A percentile compares a stretch with the other conserved stretches of the same genome.
phyloP scores from a whole-genome alignment of 208 protist species.

The Crithidia brevicula region DNA sequence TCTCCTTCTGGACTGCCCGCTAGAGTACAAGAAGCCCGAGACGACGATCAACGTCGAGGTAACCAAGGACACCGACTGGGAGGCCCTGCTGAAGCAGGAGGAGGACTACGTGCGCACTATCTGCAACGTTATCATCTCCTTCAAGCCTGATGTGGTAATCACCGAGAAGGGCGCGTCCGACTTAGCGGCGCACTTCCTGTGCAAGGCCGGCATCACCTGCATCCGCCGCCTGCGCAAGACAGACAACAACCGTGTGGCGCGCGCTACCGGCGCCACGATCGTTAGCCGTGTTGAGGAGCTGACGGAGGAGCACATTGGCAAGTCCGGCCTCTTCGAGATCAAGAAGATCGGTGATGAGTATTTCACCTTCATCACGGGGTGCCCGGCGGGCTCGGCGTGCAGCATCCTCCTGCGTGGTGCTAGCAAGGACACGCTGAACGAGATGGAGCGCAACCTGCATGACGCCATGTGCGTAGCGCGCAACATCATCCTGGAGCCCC shows the following conservation, averaged over 20 bases:
- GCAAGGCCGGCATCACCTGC: conserved; percentile 97
- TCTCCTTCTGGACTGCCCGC: conserved; percentile 98
- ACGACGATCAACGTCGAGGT: conserved; percentile 98
- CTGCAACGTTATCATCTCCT: conserved; percentile 97
- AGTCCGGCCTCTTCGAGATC: conserved; percentile 98
- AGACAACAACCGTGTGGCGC: conserved; percentile 99
- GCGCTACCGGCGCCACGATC: conserved; percentile 98
- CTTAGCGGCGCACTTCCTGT: conserved; percentile 98
- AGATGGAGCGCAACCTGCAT: conserved; percentile 98
- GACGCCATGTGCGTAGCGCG: conserved; percentile 99
- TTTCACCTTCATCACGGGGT: conserved; percentile 99
- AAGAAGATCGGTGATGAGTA: conserved; percentile 99
- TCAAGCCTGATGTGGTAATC: conserved; percentile 99
- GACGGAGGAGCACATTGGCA: conserved; percentile 98
- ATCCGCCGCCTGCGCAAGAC: conserved; percentile 99
- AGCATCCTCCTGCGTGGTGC: conserved; percentile 99
- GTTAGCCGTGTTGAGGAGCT: conserved; percentile 97
- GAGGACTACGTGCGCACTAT: conserved; percentile 98
- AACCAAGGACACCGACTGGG: conserved; percentile 97
- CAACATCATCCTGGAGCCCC: conserved; percentile 98
- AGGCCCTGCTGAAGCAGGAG: conserved; percentile 97
- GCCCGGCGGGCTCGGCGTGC: conserved; percentile 98
- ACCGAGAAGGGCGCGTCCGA: conserved; percentile 99
- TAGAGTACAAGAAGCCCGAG: conserved; percentile 99
- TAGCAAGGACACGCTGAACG: conserved; percentile 99